phyloP scores from a whole-genome alignment of 441 rosid species.

The Erodium chrysanthum region DNA sequence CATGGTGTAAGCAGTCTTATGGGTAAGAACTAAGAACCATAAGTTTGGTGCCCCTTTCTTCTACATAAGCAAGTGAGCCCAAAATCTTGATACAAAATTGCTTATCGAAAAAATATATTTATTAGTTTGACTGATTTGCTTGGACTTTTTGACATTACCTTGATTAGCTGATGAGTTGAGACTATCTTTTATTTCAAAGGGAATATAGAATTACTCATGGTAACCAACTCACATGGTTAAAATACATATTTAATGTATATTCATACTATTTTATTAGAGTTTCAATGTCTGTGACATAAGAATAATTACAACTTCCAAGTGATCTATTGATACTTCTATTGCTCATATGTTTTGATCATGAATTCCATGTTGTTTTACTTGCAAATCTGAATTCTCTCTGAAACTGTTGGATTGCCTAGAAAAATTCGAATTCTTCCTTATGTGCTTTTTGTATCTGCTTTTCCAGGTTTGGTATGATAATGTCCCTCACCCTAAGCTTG shows the following conservation, averaged over 20 bases:
- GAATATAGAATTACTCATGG: background rate
- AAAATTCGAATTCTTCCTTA: background rate
- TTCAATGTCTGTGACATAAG: background rate
- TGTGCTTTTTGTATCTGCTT: conserved; percentile 1
- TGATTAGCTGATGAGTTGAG: background rate
- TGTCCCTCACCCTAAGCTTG: conserved; percentile 84
- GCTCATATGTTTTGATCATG: background rate
- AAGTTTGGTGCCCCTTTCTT: too few species aligned
- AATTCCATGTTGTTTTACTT: background rate
- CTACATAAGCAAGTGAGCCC: too few species aligned
- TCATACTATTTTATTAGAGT: background rate
- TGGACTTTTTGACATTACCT: background rate
- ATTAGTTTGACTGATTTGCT: background rate
- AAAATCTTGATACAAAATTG: too few species aligned
- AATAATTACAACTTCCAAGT: background rate
- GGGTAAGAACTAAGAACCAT: too few species aligned
- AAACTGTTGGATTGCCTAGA: too few species aligned
- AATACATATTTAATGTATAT: background rate
- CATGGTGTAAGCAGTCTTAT: too few species aligned
- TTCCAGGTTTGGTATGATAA: conserved; percentile 66
- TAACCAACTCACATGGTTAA: background rate
- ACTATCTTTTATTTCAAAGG: background rate
- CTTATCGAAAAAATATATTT: too few species aligned
- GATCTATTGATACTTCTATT: background rate
- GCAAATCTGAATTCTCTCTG: too few species aligned